phyloP scores from a whole-genome alignment of 331 rosid species.

The Pyracantha coccinea region DNA sequence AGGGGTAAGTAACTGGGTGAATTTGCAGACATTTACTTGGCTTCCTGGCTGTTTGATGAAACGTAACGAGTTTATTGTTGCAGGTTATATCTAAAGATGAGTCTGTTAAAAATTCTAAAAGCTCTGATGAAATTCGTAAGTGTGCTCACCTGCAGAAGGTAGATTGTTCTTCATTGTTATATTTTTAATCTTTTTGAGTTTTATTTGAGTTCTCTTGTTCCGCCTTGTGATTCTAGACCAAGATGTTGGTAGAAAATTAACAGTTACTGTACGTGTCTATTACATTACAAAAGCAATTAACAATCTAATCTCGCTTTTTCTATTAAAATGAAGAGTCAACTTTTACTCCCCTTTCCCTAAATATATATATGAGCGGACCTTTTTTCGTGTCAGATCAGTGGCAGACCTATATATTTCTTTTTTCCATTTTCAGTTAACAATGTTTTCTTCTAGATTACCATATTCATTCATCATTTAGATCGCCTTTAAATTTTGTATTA shows the following conservation, averaged over 20 bases:
- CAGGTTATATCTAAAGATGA: constrained; percentile 99
- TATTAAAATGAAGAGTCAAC: background rate
- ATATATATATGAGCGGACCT: background rate
- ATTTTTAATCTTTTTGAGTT: too few species aligned
- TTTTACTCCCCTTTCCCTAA: background rate
- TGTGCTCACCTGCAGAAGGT: constrained; percentile 86
- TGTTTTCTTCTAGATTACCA: background rate
- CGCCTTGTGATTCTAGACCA: background rate
- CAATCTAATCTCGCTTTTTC: background rate
- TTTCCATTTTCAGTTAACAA: background rate
- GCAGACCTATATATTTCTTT: background rate
- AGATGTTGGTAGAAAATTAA: background rate
- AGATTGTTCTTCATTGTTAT: background rate
- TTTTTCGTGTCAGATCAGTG: background rate
- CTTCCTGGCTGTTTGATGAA: background rate
- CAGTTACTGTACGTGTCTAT: background rate
- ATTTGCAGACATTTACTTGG: background rate
- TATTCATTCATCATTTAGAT: background rate
- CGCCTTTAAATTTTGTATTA: background rate
- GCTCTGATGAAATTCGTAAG: constrained; percentile 66
- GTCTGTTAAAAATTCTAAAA: constrained; percentile 82
- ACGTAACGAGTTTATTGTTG: constrained; percentile 4
- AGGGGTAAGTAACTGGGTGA: constrained; percentile 53
- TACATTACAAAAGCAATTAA: background rate
- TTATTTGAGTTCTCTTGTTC: too few species aligned